Percentiles rank a stretch among this genome's conserved stretches.
These are phyloP conservation scores for Pseudogymnoascus sp. DNA, from an alignment of 2,329 filamentous ascomycete genomes.

Conservation along the genomic window DNA sequence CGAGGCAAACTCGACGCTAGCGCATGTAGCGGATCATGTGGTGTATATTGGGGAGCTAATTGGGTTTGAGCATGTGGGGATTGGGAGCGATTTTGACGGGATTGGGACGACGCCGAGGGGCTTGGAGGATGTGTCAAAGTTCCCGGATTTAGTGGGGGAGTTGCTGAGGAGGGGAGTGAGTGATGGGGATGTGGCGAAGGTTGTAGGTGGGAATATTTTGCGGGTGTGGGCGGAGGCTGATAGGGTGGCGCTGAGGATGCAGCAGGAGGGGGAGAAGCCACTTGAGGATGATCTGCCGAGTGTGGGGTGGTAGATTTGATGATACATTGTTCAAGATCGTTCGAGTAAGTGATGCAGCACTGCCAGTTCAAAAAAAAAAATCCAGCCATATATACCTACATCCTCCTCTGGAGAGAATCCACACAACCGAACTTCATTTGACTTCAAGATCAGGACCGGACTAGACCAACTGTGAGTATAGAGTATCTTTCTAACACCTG, in stretches of 20 bases:
- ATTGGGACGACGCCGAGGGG: conserved; percentile 60
- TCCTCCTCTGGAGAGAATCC: too few relatives aligned
- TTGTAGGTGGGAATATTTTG: conserved; percentile 73
- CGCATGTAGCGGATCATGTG: conserved; percentile 73
- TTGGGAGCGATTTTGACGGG: conserved; percentile 86
- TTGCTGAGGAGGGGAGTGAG: conserved; percentile 65
- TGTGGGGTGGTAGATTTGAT: background rate
- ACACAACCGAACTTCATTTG: too few relatives aligned
- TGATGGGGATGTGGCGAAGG: conserved; percentile 63
- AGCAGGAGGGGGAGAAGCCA: conserved; percentile 42
- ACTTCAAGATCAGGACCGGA: too few relatives aligned
- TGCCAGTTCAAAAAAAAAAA: too few relatives aligned
- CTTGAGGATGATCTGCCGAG: conserved; percentile 41
- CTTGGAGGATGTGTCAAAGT: conserved; percentile 78
- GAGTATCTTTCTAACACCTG: too few relatives aligned
- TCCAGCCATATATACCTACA: too few relatives aligned
- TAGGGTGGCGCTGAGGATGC: conserved; percentile 57
- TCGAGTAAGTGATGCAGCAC: too few relatives aligned
- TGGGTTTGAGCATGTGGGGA: conserved; percentile 78
- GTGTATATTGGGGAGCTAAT: conserved; percentile 73
- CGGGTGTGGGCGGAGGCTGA: conserved; percentile 81
- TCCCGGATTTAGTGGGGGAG: conserved; percentile 68
- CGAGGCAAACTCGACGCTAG: conserved; percentile 61
- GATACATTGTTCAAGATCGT: background rate
- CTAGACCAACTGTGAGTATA: too few relatives aligned